A percentile compares a stretch with the other conserved stretches of the same genome.
Evolutionary conservation across 2,329 filamentous ascomycete genomes (phyloP).

Genomic region (Arthroderma uncinatum): DNA sequence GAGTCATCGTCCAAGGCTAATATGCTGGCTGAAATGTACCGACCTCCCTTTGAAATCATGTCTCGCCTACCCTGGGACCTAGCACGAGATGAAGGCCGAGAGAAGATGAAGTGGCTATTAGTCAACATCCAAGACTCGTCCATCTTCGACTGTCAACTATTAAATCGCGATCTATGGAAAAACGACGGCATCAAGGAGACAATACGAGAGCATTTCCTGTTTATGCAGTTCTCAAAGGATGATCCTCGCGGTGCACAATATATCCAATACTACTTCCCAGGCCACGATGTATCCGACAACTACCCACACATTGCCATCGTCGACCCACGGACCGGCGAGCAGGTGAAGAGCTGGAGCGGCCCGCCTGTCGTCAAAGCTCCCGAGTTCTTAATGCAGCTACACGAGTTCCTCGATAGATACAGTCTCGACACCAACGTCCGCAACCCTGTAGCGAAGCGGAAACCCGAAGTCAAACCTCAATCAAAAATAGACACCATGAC

Average conservation of each 20-base stretch:
- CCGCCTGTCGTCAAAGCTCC: conserved; percentile 60
- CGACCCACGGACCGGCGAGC: conserved; percentile 88
- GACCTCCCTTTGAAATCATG: conserved; percentile 87
- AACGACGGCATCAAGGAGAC: conserved; percentile 66
- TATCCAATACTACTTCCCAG: conserved; percentile 78
- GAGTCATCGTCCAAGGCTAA: conserved; percentile 58
- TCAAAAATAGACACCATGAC: conserved; percentile 80
- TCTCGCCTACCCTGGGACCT: conserved; percentile 67
- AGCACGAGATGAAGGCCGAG: conserved; percentile 74
- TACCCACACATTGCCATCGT: conserved; percentile 95
- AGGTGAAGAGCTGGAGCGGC: conserved; percentile 93
- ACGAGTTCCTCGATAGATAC: conserved; percentile 95
- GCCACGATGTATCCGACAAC: conserved; percentile 69
- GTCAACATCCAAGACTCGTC: conserved; percentile 91
- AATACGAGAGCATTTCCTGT: conserved; percentile 84
- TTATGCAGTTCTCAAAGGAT: conserved; percentile 85
- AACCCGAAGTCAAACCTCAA: conserved; percentile 56
- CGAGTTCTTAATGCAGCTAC: conserved; percentile 83
- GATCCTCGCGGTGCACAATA: conserved; percentile 69
- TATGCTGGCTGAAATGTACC: conserved; percentile 80
- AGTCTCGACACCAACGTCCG: conserved; percentile 78
- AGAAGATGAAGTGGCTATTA: conserved; percentile 83
- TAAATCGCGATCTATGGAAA: conserved; percentile 96
- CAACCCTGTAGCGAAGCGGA: conserved; percentile 77
- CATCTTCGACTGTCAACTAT: conserved; percentile 84